Evolutionary conservation across 306 rosid species (phyloP), one percentile per base, ranked within the genome.

Genomic region (Herpetospermum pedunculosum): DNA sequence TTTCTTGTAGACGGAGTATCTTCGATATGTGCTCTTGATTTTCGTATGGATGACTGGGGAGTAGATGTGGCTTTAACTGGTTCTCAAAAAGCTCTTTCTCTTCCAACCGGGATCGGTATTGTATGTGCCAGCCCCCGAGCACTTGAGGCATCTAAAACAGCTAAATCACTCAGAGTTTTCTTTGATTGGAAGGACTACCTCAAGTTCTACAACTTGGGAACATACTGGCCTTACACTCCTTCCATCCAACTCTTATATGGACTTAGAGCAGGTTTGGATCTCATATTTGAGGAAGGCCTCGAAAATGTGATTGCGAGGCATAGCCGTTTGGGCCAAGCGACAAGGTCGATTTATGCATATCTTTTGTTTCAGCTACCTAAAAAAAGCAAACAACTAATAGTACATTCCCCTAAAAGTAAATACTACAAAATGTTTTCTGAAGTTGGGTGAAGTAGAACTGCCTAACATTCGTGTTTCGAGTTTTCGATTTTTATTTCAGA

Each of bases 1-100:
- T 59, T 95, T 14, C 94, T 95, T 67, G 99, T 95, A 8, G 99
- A 95, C 73, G 99, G 99, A 79, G 99, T 95, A 60, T 95, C 99
- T 62, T 95, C 99, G 28, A 91, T 95, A 55, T 89, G 97, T 73
- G 99, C 99, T 58, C 89, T 95, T 4, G 99, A 95, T 83, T 95
- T 91, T 81, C 96, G 99, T 19, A 95, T 95, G 99, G 99, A 95
- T 2, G 99, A 95, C 81, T 95, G 99, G 99, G 97, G 99, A 26
- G 76, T 95, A 1, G 99, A 95, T 82, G 99, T 95, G 82, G 97
- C 97, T 65, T 77, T 95, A 77, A 95, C 99, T 70, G 99, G 99
- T 57, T 95, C 99, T 64, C 99, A 95, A 80, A 95, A 95, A 48
- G 99, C 99, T 52, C 99, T 95, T 70, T 95, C 99, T 71, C 99